Conservation (phyloP, 768 basidiomycete species). For the Fistulinella prunicolor region DNA sequence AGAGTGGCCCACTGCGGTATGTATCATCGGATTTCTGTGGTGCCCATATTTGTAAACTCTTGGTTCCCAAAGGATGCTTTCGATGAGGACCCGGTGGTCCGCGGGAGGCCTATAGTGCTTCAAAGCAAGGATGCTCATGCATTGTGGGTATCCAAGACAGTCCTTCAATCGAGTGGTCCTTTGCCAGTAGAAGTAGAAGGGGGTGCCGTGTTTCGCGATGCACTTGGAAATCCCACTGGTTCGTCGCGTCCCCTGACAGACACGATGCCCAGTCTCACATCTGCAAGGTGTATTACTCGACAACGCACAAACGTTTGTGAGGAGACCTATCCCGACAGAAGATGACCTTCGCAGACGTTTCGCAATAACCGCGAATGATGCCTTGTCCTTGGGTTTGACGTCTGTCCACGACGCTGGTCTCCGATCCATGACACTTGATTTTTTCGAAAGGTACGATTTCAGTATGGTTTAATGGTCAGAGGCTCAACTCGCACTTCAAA, state of each 20-base stretch:
- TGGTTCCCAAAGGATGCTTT: conserved; percentile 81
- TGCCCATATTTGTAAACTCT: too few relatives aligned
- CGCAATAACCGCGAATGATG: conserved; percentile 60
- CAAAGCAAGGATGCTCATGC: conserved; percentile 89
- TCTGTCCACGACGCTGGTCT: conserved; percentile 83
- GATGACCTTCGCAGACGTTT: conserved; percentile 62
- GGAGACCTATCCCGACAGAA: conserved; percentile 61
- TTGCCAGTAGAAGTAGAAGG: conserved; percentile 74
- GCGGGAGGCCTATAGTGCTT: conserved; percentile 68
- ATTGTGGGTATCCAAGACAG: conserved; percentile 73
- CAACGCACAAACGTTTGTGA: conserved; percentile 78
- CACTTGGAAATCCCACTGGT: conserved; percentile 69
- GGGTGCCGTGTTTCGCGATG: conserved; percentile 73
- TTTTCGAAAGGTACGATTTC: conserved; percentile 65
- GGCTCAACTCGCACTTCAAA: conserved; percentile 29
- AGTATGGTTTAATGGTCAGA: background rate
- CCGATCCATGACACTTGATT: conserved; percentile 62
- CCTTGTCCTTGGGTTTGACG: conserved; percentile 69
- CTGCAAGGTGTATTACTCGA: conserved; percentile 70
- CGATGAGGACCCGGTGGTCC: conserved; percentile 65
- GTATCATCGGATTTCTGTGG: conserved; percentile 18
- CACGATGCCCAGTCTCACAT: conserved; percentile 6
- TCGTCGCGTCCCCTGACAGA: too few relatives aligned
- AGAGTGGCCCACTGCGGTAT: conserved; percentile 67
- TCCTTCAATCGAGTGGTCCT: conserved; percentile 52